Conservation (phyloP, 352 stramenopile genomes). For the Phytophthora pluvialis region DNA sequence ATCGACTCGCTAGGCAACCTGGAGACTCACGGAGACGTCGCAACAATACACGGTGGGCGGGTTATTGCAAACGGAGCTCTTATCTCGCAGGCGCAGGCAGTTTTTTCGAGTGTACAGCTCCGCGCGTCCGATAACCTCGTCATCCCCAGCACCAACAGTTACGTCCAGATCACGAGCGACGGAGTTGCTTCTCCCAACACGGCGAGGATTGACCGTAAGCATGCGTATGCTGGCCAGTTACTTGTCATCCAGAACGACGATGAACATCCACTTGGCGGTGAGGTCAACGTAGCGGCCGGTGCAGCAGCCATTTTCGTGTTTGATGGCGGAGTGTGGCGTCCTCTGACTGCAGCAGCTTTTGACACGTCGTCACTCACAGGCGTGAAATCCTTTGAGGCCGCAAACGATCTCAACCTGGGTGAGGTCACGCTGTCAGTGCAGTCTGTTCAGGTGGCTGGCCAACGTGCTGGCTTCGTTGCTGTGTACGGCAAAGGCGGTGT, state of each 20-base stretch:
- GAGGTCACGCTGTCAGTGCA: constrained; percentile 72
- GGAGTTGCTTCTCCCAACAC: constrained; percentile 40
- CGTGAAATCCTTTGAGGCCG: constrained; percentile 64
- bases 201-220: constrained; percentile 46
- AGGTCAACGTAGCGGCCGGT: constrained; percentile 55
- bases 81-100: constrained; percentile 56
- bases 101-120: constrained; percentile 56
- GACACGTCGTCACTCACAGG: constrained; percentile 64
- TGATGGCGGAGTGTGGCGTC: constrained; percentile 64
- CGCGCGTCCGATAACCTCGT: constrained; percentile 40
- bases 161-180: constrained; percentile 70
- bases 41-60: constrained; percentile 46
- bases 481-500: constrained; percentile 77
- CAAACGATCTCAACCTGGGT: constrained; percentile 80
- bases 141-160: constrained; percentile 72
- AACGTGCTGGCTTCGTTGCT: constrained; percentile 60
- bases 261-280: constrained; percentile 52
- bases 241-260: constrained; percentile 83
- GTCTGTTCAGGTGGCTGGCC: constrained; percentile 64
- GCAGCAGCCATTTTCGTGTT: constrained; percentile 74
- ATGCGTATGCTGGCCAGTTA: constrained; percentile 63
- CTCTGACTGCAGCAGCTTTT: constrained; percentile 71
- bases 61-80: constrained; percentile 62
- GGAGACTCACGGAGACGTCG: constrained; percentile 56
- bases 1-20: constrained; percentile 59